phyloP scores from a whole-genome alignment of 2,329 filamentous ascomycete genomes.

The Ambrosiella beaveri region DNA sequence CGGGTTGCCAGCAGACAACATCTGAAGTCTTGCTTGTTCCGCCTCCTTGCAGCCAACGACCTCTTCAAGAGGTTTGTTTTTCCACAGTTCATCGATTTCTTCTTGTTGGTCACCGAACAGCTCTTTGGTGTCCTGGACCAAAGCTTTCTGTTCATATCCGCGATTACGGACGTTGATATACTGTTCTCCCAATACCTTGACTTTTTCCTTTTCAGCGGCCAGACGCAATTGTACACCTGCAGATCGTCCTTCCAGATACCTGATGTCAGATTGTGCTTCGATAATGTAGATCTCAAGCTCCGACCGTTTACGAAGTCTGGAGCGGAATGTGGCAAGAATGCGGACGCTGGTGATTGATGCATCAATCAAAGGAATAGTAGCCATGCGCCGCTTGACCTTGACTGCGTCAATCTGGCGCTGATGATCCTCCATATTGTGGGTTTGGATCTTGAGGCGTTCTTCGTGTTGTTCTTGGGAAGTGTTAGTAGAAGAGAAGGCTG shows the following conservation, averaged over 20 bases:
- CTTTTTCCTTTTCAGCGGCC: conserved; percentile 26
- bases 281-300: conserved; percentile 44
- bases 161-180: conserved; percentile 21
- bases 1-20: conserved; percentile 63
- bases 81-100: conserved; percentile 27
- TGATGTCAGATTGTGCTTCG: conserved; percentile 69
- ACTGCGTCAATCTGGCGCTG: conserved; percentile 40
- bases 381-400: conserved; percentile 2
- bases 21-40: conserved; percentile 57
- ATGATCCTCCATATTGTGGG: conserved; percentile 32
- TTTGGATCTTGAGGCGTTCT: not conserved
- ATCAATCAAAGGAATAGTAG: conserved; percentile 1
- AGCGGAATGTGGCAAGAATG: conserved; percentile 6
- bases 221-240: conserved; percentile 36
- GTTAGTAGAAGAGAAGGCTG: not conserved
- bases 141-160: conserved; percentile 20
- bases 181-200: conserved; percentile 24
- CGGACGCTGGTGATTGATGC: not conserved
- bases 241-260: conserved; percentile 50
- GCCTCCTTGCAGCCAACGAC: conserved; percentile 58
- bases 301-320: conserved; percentile 4
- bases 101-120: conserved; percentile 15
- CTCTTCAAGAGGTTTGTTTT: conserved; percentile 39
- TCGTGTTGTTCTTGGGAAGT: not conserved
- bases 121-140: conserved; percentile 15